A percentile compares a stretch with the other conserved stretches of the same genome.
Evolutionary conservation across 331 rosid genomes (phyloP).

Genomic region (Dryas integrifolia): DNA sequence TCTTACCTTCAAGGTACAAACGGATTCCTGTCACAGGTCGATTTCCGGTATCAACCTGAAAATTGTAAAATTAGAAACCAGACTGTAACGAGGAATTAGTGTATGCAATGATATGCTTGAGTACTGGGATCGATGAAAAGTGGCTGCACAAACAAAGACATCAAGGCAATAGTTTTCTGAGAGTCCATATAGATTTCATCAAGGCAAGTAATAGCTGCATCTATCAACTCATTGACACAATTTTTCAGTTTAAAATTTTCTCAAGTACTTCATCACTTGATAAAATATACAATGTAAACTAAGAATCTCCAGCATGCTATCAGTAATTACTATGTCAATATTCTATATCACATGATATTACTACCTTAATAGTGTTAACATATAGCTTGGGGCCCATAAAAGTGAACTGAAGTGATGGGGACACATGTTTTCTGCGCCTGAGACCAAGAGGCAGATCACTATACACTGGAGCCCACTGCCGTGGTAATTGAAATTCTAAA

Average conservation of each 20-base stretch:
- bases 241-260: neutral
- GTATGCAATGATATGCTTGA: neutral
- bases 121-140: neutral
- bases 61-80: conserved; percentile 22
- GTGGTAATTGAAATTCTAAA: conserved; percentile 81
- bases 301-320: conserved; percentile 1
- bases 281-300: neutral
- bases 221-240: conserved; percentile 1
- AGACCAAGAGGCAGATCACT: conserved; percentile 63
- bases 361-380: conserved; percentile 77
- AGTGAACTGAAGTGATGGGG: conserved; percentile 62
- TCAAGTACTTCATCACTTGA: neutral
- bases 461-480: conserved; percentile 90
- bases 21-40: conserved; percentile 86
- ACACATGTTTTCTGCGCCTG: conserved; percentile 40
- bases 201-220: neutral
- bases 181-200: no score
- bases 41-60: conserved; percentile 68
- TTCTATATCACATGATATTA: conserved; percentile 11
- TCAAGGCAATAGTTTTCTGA: no score
- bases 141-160: no score
- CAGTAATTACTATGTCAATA: neutral
- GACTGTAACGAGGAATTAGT: neutral
- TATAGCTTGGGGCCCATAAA: conserved; percentile 86
- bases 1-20: conserved; percentile 77